phyloP scores from a whole-genome alignment of 768 basidiomycete genomes.

The Boletus rubropictus region DNA sequence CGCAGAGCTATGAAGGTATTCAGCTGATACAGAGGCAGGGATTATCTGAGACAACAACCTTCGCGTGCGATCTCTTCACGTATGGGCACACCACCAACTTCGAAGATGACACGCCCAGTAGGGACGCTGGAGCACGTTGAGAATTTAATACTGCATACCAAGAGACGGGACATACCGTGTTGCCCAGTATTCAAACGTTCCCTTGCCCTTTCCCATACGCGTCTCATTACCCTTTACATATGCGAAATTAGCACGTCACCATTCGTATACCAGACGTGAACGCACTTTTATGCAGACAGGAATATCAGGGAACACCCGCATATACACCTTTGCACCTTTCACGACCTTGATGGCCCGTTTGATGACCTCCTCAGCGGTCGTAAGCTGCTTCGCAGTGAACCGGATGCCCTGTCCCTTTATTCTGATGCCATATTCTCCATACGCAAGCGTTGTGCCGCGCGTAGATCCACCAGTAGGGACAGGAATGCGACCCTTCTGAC shows the following conservation, averaged over 20 bases:
- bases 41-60: slow-evolving; percentile 40
- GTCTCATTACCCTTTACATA: slow-evolving; percentile 83
- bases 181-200: slow-evolving; percentile 96
- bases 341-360: slow-evolving; percentile 84
- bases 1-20: slow-evolving; percentile 57
- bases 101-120: slow-evolving; percentile 86
- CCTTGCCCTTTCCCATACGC: slow-evolving; percentile 99
- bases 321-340: slow-evolving; percentile 80
- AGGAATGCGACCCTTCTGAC: slow-evolving; percentile 86
- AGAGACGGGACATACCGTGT: slow-evolving; percentile 51
- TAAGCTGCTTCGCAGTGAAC: slow-evolving; percentile 85
- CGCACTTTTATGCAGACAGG: slow-evolving; percentile 94
- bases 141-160: background rate
- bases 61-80: slow-evolving; percentile 91
- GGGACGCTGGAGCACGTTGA: slow-evolving; percentile 54
- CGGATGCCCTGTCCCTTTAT: slow-evolving; percentile 78
- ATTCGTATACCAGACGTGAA: background rate
- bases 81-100: slow-evolving; percentile 85
- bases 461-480: slow-evolving; percentile 86
- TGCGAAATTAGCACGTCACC: background rate
- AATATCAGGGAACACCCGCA: slow-evolving; percentile 93
- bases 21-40: background rate
- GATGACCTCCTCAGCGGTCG: slow-evolving; percentile 80
- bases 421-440: slow-evolving; percentile 88
- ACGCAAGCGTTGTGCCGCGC: slow-evolving; percentile 88